Evolutionary conservation across 306 rosid species (phyloP), one percentile per base, ranked within the genome.

Genomic region (Vachellia pachyceras): DNA sequence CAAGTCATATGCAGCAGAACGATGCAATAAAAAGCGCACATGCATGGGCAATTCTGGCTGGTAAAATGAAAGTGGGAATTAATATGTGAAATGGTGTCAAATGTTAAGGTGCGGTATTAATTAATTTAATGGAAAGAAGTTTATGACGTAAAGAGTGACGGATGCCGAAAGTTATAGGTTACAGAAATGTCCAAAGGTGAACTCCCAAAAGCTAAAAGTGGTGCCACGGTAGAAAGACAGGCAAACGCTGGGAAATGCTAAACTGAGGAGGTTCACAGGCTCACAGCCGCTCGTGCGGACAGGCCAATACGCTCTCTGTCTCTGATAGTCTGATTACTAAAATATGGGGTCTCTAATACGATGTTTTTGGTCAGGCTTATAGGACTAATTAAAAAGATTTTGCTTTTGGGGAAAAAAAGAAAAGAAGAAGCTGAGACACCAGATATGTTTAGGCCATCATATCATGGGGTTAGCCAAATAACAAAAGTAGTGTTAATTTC

Each of bases 241-340:
- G 60, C 10, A 17, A 54, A 54, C 57, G n/a, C 57, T 5, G 57
- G 57, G 57, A 50, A 50, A 17, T 50, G 20, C 57, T 22, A 50
- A 50, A 50, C 9, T 3, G 66, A 10, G 64, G 20, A 12, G 7
- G 18, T 49, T 4, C 52, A 47, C 15, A 44, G 12, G 6, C n/a
- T 18, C 5, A 68, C 49, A 69, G 18, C 73, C 73, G 36, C 73
- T 42, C 73, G 73, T 69, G 73, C 37, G 73, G 73, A 68, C 50
- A 40, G 9, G 50, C 50, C 71, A 39, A 2, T 35, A 39, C 50
- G 73, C 73, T 68, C 47, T n/a, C 46, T 66, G 1, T 68, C 47
- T n/a, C 46, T 66, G n/a, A n/a, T n/a, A n/a, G n/a, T n/a, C n/a
- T n/a, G 1, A 37, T 14, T 17, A 15, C 15, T 37, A 17, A 66